These are phyloP conservation scores for Solanum habrochaites DNA, from an alignment of 257 asterid species.

Conservation along the genomic window DNA sequence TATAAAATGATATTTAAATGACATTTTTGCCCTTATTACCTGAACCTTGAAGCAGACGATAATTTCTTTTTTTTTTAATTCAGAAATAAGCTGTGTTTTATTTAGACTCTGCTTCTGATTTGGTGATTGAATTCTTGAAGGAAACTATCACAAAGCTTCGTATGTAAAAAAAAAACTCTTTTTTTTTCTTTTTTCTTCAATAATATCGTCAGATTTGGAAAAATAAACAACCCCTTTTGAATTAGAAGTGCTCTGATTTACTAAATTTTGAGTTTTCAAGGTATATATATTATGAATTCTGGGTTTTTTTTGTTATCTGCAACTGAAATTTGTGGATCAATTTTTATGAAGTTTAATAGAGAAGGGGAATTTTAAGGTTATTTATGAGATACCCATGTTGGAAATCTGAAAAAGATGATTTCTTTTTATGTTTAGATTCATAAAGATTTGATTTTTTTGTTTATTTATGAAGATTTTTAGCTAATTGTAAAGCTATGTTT, in stretches of 20 bases:
- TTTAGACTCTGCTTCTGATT: background rate
- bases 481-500: background rate
- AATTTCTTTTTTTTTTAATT: background rate
- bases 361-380: background rate
- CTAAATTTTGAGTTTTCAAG: background rate
- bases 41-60: background rate
- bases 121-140: background rate
- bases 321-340: background rate
- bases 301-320: background rate
- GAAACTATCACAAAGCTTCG: background rate
- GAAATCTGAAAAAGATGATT: background rate
- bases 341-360: background rate
- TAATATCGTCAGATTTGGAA: background rate
- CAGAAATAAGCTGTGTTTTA: background rate
- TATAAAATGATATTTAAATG: background rate
- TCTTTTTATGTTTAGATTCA: background rate
- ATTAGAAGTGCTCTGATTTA: background rate
- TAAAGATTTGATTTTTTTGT: background rate
- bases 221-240: background rate
- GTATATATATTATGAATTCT: background rate
- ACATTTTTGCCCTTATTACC: background rate
- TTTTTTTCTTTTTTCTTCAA: background rate
- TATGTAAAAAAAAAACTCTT: too few species aligned
- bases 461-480: background rate
- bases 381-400: background rate